Conservation (phyloP, 192 early-diverging fungal genomes). For the Rhizoclosmatium globosum region DNA sequence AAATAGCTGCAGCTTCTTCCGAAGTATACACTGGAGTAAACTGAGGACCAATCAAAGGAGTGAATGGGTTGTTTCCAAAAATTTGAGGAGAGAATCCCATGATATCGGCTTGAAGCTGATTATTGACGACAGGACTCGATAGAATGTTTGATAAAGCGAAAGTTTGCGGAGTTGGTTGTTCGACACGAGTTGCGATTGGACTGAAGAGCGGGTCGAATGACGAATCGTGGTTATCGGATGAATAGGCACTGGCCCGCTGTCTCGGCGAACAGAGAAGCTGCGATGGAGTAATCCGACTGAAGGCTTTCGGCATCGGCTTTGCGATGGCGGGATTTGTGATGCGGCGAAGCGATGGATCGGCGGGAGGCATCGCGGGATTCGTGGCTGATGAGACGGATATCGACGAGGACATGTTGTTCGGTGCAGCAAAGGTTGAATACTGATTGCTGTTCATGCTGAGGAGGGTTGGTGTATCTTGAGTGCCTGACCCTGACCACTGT, state of each 20-base stretch:
- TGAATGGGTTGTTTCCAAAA: not conserved
- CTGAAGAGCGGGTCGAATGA: not conserved
- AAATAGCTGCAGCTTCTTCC: too few relatives aligned
- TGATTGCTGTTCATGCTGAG: too few relatives aligned
- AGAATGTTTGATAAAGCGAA: not conserved
- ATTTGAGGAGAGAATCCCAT: slow-evolving; percentile 17
- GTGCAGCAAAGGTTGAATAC: too few relatives aligned
- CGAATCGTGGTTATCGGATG: not conserved
- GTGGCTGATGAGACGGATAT: too few relatives aligned
- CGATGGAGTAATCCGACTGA: slow-evolving; percentile 11
- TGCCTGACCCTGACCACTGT: too few relatives aligned
- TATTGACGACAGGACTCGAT: not conserved
- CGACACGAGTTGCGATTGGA: not conserved
- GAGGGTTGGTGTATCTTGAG: too few relatives aligned
- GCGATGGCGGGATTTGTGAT: not conserved
- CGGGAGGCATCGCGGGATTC: too few relatives aligned
- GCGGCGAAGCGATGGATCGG: not conserved
- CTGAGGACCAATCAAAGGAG: not conserved
- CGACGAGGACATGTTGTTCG: too few relatives aligned
- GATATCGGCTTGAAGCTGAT: slow-evolving; percentile 1
- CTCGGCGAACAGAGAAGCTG: not conserved
- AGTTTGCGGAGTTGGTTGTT: slow-evolving; percentile 7
- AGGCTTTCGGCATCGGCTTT: not conserved
- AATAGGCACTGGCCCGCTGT: not conserved
- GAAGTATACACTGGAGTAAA: not conserved